Percentiles rank a stretch among this genome's conserved stretches.
Evolutionary conservation across 2,329 filamentous ascomycete genomes (phyloP).

Genomic region (Aspergillus ochraceoroseus): DNA sequence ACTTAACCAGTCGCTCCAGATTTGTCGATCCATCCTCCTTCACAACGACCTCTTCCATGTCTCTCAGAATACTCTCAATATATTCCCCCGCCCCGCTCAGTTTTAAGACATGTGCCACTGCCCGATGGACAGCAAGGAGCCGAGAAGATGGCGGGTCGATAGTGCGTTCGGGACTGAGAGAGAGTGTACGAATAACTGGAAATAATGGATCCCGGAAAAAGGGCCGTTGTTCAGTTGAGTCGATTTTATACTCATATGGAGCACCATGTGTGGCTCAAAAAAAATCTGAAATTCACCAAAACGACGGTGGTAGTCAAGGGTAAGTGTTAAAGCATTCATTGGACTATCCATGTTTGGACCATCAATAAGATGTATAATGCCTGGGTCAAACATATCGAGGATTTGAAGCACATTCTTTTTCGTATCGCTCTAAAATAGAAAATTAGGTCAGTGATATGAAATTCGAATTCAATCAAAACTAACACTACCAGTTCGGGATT

Average conservation of each 20-base stretch:
- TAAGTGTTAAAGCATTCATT: conserved; percentile 21
- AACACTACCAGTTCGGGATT: conserved; percentile 18
- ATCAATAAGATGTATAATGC: conserved; percentile 16
- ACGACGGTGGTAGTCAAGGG: conserved; percentile 15
- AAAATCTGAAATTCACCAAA: conserved; percentile 22
- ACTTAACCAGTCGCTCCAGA: conserved; percentile 2
- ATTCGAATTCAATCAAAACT: background rate
- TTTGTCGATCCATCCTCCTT: conserved; percentile 14
- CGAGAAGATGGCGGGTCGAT: conserved; percentile 30
- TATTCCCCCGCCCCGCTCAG: conserved; percentile 23
- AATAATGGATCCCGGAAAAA: conserved; percentile 20
- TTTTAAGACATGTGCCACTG: conserved; percentile 27
- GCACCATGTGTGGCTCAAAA: conserved; percentile 18
- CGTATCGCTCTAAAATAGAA: conserved; percentile 10
- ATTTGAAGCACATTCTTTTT: conserved; percentile 19
- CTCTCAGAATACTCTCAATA: conserved; percentile 23
- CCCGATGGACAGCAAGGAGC: conserved; percentile 26
- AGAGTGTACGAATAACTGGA: conserved; percentile 21
- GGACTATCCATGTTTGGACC: conserved; percentile 20
- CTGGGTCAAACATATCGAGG: conserved; percentile 20
- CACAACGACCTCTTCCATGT: conserved; percentile 21
- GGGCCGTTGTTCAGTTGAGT: conserved; percentile 17
- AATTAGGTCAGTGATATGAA: background rate
- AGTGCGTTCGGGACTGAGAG: conserved; percentile 28
- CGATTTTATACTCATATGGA: conserved; percentile 20